Evolutionary conservation across 1,139 yeast species (phyloP).

Genomic region (Lipomyces yarrowii): DNA sequence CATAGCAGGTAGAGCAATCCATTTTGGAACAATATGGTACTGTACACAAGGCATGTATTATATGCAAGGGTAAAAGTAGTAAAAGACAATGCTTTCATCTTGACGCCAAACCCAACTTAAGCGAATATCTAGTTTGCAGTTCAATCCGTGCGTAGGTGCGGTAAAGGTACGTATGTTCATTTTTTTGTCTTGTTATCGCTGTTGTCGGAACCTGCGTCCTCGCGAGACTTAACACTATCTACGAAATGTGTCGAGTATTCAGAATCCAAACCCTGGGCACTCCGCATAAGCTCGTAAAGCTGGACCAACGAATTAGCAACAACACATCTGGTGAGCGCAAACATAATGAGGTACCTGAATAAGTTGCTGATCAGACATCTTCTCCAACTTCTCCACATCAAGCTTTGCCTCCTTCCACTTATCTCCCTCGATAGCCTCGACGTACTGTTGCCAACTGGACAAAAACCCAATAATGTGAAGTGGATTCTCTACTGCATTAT

Average conservation of each 20-base stretch:
- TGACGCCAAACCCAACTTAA: background rate
- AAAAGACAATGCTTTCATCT: background rate
- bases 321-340: background rate
- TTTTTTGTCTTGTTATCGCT: background rate
- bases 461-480: conserved; percentile 90
- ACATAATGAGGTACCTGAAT: conserved; percentile 53
- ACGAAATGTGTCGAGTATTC: conserved; percentile 24
- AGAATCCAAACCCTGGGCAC: conserved; percentile 48
- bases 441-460: conserved; percentile 89
- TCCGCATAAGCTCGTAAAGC: conserved; percentile 70
- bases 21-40: background rate
- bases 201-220: background rate
- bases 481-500: conserved; percentile 80
- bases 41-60: background rate
- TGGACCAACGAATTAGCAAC: conserved; percentile 17
- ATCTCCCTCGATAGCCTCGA: conserved; percentile 70
- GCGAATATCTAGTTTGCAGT: background rate
- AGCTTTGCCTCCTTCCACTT: conserved; percentile 74
- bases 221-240: conserved; percentile 5
- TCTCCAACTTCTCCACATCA: conserved; percentile 66
- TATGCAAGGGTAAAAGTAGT: background rate
- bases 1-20: background rate
- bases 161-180: background rate
- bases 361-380: conserved; percentile 89
- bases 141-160: background rate